phyloP scores from a whole-genome alignment of 2,329 filamentous ascomycete genomes.

The Monosporascus sp. region DNA sequence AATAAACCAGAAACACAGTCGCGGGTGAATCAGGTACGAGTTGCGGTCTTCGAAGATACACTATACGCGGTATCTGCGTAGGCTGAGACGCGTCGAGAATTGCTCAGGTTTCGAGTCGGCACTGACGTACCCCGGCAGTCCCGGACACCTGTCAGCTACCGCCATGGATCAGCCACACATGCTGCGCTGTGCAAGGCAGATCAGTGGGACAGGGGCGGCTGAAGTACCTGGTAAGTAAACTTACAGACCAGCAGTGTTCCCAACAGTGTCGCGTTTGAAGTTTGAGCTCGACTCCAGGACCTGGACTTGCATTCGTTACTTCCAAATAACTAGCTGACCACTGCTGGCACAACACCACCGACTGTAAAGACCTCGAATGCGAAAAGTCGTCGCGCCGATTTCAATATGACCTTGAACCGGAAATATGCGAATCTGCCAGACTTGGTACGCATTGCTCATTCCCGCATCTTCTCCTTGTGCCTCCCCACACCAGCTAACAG shows the following conservation, averaged over 20 bases:
- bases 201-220: too few relatives aligned
- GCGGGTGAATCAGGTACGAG: too few relatives aligned
- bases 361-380: background rate
- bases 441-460: constrained; percentile 46
- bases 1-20: too few relatives aligned
- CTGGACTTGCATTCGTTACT: background rate
- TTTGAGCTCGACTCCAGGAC: too few relatives aligned
- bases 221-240: too few relatives aligned
- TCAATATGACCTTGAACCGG: constrained; percentile 64
- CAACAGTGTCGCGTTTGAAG: too few relatives aligned
- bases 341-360: constrained; percentile 1
- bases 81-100: background rate
- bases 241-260: too few relatives aligned
- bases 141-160: too few relatives aligned
- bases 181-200: too few relatives aligned
- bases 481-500: background rate
- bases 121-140: background rate
- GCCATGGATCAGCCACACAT: background rate
- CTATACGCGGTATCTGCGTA: background rate
- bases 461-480: background rate
- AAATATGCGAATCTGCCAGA: constrained; percentile 81
- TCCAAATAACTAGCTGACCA: background rate
- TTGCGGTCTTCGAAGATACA: too few relatives aligned
- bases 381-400: background rate
- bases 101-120: background rate